Evolutionary conservation across 2,329 filamentous ascomycete genomes (phyloP).

Genomic region (Paraphaeosphaeria minitans): DNA sequence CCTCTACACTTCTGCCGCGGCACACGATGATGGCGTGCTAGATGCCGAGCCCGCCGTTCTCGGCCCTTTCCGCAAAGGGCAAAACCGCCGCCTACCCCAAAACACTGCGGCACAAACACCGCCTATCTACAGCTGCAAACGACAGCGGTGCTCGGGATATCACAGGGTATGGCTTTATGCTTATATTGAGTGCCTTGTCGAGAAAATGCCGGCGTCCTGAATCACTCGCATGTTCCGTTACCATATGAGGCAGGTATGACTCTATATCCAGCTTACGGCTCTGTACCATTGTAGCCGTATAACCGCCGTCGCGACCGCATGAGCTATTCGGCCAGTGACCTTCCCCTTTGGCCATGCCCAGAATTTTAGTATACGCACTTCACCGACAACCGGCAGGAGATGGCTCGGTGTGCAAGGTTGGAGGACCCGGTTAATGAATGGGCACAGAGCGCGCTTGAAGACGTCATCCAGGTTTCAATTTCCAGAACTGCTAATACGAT

Average conservation of each 20-base stretch:
- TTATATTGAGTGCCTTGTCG: not conserved
- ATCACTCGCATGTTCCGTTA: not conserved
- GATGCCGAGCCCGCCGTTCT: slow-evolving; percentile 1
- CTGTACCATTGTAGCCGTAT: not conserved
- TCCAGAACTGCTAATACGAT: not conserved
- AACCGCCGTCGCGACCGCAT: slow-evolving; percentile 1
- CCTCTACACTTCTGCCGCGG: not conserved
- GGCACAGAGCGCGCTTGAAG: not conserved
- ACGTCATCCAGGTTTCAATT: not conserved
- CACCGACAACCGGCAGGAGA: not conserved
- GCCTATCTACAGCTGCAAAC: not conserved
- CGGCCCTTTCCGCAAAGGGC: not conserved
- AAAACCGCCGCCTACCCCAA: not conserved
- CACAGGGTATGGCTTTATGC: not conserved
- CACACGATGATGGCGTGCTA: not conserved
- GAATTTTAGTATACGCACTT: not conserved
- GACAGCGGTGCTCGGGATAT: not conserved
- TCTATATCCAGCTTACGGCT: not conserved
- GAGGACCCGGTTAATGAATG: not conserved
- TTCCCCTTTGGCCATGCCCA: slow-evolving; percentile 7
- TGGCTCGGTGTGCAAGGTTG: not conserved
- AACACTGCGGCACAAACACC: not conserved
- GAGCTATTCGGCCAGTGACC: not conserved
- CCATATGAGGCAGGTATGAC: slow-evolving; percentile 5
- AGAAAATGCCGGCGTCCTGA: not conserved